Percentiles rank a stretch among this genome's conserved stretches.
These are phyloP conservation scores for Arachis stenosperma DNA, from an alignment of 306 rosid genomes.

Conservation along the genomic window DNA sequence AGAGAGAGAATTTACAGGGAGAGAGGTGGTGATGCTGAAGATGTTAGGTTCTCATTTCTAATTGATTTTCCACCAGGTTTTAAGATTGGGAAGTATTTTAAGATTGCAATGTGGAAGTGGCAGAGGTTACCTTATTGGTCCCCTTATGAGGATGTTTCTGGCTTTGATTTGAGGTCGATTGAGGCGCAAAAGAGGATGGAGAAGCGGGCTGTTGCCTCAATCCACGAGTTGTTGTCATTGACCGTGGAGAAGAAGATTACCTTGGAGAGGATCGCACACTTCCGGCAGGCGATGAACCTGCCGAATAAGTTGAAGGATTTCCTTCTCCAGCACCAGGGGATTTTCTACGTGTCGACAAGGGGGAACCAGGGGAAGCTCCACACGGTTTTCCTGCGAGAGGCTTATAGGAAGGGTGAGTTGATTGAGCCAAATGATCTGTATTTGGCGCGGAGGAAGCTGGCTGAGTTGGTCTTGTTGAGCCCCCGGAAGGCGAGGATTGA, in stretches of 20 bases:
- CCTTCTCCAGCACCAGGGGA: conserved; percentile 92
- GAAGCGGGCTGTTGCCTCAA: conserved; percentile 79
- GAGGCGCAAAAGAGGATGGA: conserved; percentile 94
- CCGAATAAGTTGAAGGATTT: conserved; percentile 86
- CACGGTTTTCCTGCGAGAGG: conserved; percentile 86
- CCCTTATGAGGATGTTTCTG: conserved; percentile 78
- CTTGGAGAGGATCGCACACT: conserved; percentile 88
- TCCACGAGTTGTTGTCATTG: conserved; percentile 76
- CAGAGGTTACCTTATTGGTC: conserved; percentile 92
- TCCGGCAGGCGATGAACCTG: conserved; percentile 71
- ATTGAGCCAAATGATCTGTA: conserved; percentile 79
- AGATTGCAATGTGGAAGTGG: conserved; percentile 92
- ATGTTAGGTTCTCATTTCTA: conserved; percentile 72
- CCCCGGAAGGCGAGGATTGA: conserved; percentile 75
- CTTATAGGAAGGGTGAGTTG: conserved; percentile 74
- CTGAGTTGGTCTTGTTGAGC: conserved; percentile 70
- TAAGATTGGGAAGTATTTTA: conserved; percentile 80
- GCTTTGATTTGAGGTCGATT: conserved; percentile 78
- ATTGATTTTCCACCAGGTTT: conserved; percentile 90
- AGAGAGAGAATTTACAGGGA: conserved; percentile 84
- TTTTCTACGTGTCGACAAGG: conserved; percentile 82
- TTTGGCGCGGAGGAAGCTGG: conserved; percentile 75
- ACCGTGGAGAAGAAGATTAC: conserved; percentile 91
- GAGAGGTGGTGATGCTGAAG: conserved; percentile 75
- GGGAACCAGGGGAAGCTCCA: conserved; percentile 96